These are phyloP conservation scores for Xylaria acuta DNA, from an alignment of 495 filamentous ascomycete genomes.

Conservation along the genomic window DNA sequence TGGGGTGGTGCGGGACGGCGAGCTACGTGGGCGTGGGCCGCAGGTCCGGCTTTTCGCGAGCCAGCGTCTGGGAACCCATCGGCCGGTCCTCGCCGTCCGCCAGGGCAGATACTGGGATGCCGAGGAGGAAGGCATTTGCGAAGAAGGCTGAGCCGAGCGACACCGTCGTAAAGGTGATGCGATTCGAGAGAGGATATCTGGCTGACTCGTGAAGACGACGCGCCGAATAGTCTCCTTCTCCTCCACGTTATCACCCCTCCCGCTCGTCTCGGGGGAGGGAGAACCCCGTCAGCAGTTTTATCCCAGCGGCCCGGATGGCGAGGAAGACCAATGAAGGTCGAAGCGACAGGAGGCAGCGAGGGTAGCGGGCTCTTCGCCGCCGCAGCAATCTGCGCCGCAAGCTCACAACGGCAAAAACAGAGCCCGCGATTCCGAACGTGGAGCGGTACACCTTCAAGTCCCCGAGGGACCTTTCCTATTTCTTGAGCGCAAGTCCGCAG, in stretches of 20 bases:
- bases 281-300: not conserved
- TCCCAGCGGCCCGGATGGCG: conserved; percentile 13
- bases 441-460: conserved; percentile 32
- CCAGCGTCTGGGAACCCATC: not conserved
- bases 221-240: not conserved
- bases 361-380: conserved; percentile 30
- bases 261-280: not conserved
- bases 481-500: conserved; percentile 59
- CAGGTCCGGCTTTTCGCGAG: not conserved
- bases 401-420: conserved; percentile 32
- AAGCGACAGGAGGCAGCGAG: conserved; percentile 26
- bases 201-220: not conserved
- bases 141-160: conserved; percentile 9
- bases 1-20: conserved; percentile 4
- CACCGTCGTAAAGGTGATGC: not conserved
- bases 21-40: conserved; percentile 3
- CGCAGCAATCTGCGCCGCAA: conserved; percentile 34
- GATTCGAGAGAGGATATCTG: not conserved
- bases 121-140: conserved; percentile 3
- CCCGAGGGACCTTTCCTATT: conserved; percentile 20
- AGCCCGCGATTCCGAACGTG: conserved; percentile 30
- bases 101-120: not conserved
- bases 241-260: not conserved
- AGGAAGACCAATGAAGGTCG: conserved; percentile 35
- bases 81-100: not conserved